Evolutionary conservation across 1,139 yeast species (phyloP).

Genomic region (Hemisphaericaspora subhashii): DNA sequence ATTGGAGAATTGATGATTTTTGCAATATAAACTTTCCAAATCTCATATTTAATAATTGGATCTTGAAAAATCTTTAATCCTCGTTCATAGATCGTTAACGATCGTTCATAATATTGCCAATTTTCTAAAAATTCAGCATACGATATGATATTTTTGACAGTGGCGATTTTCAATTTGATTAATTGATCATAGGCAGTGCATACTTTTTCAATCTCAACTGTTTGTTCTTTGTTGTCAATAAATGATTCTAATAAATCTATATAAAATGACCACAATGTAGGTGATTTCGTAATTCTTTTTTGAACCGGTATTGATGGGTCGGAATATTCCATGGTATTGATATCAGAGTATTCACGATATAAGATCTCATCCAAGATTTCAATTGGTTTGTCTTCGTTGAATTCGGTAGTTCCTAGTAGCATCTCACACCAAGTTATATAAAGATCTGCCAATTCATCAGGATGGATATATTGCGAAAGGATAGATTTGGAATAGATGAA

Average conservation of each 20-base stretch:
- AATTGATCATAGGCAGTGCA: conserved; percentile 55
- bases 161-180: conserved; percentile 64
- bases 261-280: conserved; percentile 71
- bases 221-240: conserved; percentile 31
- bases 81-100: conserved; percentile 65
- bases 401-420: conserved; percentile 51
- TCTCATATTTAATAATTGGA: conserved; percentile 59
- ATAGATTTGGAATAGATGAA: conserved; percentile 64
- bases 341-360: conserved; percentile 19
- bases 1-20: conserved; percentile 41
- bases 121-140: conserved; percentile 65
- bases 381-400: conserved; percentile 49
- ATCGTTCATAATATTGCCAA: conserved; percentile 45
- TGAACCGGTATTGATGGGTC: conserved; percentile 56
- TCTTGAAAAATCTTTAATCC: conserved; percentile 62
- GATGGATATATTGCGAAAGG: conserved; percentile 64
- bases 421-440: conserved; percentile 77
- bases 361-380: conserved; percentile 54
- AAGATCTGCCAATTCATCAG: conserved; percentile 65
- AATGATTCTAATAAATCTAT: conserved; percentile 71
- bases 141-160: conserved; percentile 65
- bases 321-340: conserved; percentile 29
- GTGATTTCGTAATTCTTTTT: conserved; percentile 57
- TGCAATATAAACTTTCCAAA: conserved; percentile 70
- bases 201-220: conserved; percentile 24